These are phyloP conservation scores for Limtongozyma cylindracea DNA, from an alignment of 805 yeast species.

Conservation along the genomic window DNA sequence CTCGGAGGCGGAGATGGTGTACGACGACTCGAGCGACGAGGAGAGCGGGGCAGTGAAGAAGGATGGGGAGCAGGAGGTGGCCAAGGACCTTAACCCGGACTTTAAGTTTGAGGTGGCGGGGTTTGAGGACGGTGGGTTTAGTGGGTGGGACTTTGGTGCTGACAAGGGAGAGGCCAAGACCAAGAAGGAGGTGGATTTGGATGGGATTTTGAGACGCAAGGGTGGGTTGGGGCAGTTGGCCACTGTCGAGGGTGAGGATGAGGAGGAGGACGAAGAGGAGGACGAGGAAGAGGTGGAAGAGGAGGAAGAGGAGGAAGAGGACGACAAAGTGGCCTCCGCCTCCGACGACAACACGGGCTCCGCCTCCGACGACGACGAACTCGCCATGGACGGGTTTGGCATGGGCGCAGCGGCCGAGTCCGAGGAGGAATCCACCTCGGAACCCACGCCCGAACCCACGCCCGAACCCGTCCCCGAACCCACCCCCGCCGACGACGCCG, in stretches of 20 bases:
- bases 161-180: conserved; percentile 9
- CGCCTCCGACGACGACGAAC: conserved; percentile 12
- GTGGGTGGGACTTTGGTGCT: conserved; percentile 74
- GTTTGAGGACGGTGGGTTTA: conserved; percentile 18
- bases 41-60: too few species aligned
- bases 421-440: conserved; percentile 7
- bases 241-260: conserved; percentile 2
- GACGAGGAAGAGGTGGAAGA: conserved; percentile 3
- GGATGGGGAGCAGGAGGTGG: conserved; percentile 5
- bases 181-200: conserved; percentile 44
- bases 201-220: conserved; percentile 64
- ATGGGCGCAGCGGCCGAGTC: conserved; percentile 17
- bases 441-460: too few species aligned
- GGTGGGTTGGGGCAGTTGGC: conserved; percentile 40
- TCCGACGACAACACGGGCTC: conserved; percentile 6
- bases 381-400: conserved; percentile 18
- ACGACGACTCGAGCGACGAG: conserved; percentile 2
- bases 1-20: too few species aligned
- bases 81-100: conserved; percentile 28
- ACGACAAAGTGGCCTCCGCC: conserved; percentile 3
- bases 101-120: conserved; percentile 49
- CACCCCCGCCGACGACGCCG: conserved; percentile 3
- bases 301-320: conserved; percentile 5
- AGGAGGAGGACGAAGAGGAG: conserved; percentile 2
- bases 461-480: too few species aligned